Conservation (phyloP, 192 early-diverging fungal genomes). For the Mortierella hygrophila region DNA sequence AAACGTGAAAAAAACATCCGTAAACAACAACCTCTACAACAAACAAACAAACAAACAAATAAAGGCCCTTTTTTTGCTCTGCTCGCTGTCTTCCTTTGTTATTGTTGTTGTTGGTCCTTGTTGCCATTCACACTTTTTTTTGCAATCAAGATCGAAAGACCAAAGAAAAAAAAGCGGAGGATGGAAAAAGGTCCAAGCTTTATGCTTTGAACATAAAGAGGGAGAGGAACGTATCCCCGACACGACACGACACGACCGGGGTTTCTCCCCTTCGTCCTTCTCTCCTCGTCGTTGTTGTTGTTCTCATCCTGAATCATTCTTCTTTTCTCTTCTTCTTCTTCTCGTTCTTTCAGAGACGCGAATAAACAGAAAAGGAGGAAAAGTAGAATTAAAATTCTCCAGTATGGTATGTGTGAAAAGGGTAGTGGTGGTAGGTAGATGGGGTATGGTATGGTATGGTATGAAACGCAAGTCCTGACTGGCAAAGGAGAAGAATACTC, state of each 20-base stretch:
- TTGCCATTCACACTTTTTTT: neutral
- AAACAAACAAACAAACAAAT: neutral
- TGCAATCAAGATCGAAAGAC: neutral
- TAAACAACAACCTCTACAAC: neutral
- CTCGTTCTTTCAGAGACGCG: too few relatives aligned
- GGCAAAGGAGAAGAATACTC: neutral
- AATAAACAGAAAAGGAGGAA: constrained; percentile 6
- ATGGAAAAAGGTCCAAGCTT: constrained; percentile 9
- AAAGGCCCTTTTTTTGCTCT: neutral
- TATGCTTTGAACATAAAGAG: neutral
- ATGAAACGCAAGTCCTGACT: neutral
- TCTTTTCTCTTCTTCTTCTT: neutral
- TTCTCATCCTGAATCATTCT: neutral
- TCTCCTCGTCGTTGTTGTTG: neutral
- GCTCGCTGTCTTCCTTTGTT: neutral
- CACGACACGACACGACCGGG: constrained; percentile 6
- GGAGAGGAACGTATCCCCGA: neutral
- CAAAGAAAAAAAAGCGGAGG: neutral
- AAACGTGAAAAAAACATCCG: neutral
- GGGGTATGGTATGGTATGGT: neutral
- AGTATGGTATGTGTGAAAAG: neutral
- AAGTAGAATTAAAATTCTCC: constrained; percentile 8
- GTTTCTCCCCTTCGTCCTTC: neutral
- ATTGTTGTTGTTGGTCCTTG: neutral
- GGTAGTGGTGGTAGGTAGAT: neutral